Conservation (phyloP, 306 rosid species). For the Vicia villosa region DNA sequence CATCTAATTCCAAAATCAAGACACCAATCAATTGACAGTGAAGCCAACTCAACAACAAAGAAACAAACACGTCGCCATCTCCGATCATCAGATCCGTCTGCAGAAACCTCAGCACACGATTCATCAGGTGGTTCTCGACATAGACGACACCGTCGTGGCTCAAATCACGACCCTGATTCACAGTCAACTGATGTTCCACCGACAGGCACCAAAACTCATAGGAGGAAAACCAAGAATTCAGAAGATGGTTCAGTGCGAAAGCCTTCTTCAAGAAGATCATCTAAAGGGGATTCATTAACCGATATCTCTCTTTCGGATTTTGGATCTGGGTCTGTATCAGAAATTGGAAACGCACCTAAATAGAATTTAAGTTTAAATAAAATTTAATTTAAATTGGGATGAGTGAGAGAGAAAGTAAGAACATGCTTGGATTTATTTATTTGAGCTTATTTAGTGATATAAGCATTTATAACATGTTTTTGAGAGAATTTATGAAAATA, state of each 20-base stretch:
- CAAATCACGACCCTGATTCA: constrained; percentile 41
- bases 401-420: constrained; percentile 5
- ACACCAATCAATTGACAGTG: constrained; percentile 39
- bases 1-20: constrained; percentile 42
- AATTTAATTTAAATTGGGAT: not conserved
- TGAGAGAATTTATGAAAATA: too few species aligned
- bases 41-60: constrained; percentile 18
- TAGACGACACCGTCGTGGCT: constrained; percentile 44
- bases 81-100: constrained; percentile 44
- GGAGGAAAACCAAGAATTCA: constrained; percentile 56
- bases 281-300: constrained; percentile 56
- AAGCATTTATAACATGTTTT: too few species aligned
- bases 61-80: constrained; percentile 53
- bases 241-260: constrained; percentile 53
- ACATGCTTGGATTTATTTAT: too few species aligned
- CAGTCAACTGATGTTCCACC: constrained; percentile 43
- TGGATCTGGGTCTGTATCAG: not conserved
- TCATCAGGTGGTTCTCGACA: constrained; percentile 49
- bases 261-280: constrained; percentile 38
- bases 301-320: constrained; percentile 48
- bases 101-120: constrained; percentile 40
- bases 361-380: constrained; percentile 8
- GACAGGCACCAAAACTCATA: constrained; percentile 29
- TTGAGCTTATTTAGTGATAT: too few species aligned
- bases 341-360: not conserved